Conservation (phyloP, 768 basidiomycete species). For the Psilocybe cubensis region DNA sequence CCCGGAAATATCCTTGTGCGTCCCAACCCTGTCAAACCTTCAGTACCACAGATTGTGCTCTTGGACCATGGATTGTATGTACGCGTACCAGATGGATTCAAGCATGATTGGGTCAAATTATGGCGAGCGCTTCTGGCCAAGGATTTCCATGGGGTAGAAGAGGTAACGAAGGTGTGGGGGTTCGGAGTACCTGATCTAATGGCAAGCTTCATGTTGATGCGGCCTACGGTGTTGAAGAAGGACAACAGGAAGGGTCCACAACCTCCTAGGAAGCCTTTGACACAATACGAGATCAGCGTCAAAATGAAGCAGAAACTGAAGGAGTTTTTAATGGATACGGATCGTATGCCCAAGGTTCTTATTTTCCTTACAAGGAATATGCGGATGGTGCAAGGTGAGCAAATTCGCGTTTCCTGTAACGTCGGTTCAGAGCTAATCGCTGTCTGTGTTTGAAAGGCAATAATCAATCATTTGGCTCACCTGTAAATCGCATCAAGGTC, state of each 20-base stretch:
- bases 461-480: constrained; percentile 83
- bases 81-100: constrained; percentile 65
- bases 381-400: constrained; percentile 61
- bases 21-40: constrained; percentile 52
- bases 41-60: constrained; percentile 68
- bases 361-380: constrained; percentile 79
- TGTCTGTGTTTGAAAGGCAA: constrained; percentile 48
- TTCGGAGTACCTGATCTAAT: constrained; percentile 72
- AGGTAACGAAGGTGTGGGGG: constrained; percentile 64
- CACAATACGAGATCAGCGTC: constrained; percentile 72
- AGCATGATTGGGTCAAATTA: constrained; percentile 74
- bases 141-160: constrained; percentile 56
- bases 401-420: constrained; percentile 24
- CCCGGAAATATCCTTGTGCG: constrained; percentile 82
- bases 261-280: constrained; percentile 45
- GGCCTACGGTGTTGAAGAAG: constrained; percentile 53
- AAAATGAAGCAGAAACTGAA: constrained; percentile 69
- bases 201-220: constrained; percentile 74
- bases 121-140: constrained; percentile 70
- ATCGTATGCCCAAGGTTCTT: constrained; percentile 77
- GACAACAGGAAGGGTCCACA: constrained; percentile 21
- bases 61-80: constrained; percentile 95
- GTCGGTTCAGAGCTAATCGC: constrained; percentile 59
- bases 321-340: constrained; percentile 71
- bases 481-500: constrained; percentile 90